Evolutionary conservation across 2,329 filamentous ascomycete species (phyloP).

Genomic region (Xylaria sp.): DNA sequence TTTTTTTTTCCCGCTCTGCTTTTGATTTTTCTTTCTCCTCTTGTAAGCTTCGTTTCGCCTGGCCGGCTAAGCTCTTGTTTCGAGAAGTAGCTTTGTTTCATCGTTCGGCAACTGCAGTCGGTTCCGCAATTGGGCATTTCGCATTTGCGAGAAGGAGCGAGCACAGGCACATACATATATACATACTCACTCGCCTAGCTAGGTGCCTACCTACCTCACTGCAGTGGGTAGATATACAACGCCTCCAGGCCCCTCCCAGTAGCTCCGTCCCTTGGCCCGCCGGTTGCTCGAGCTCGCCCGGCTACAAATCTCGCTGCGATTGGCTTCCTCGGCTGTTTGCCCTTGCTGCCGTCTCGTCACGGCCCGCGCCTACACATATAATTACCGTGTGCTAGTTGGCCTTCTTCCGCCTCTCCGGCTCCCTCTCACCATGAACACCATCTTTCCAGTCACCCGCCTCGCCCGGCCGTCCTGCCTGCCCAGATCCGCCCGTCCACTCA

Average conservation of each 20-base stretch:
- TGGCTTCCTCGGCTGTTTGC: slow-evolving; percentile 38
- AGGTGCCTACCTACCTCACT: too few species aligned
- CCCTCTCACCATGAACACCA: slow-evolving; percentile 45
- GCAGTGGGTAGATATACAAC: too few species aligned
- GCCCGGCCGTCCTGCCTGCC: slow-evolving; percentile 46
- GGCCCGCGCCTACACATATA: slow-evolving; percentile 22
- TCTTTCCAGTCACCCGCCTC: slow-evolving; percentile 45
- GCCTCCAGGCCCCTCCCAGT: slow-evolving; percentile 3
- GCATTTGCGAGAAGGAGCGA: background rate
- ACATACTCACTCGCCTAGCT: background rate
- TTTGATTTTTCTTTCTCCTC: background rate
- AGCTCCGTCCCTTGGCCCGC: slow-evolving; percentile 26
- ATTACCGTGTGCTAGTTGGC: slow-evolving; percentile 13
- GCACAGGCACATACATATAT: background rate
- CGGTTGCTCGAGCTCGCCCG: slow-evolving; percentile 28
- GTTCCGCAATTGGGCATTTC: slow-evolving; percentile 2
- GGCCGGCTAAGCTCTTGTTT: background rate
- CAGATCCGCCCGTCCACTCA: slow-evolving; percentile 46
- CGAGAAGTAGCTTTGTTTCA: background rate
- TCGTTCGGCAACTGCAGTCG: slow-evolving; percentile 17
- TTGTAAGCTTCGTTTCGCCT: slow-evolving; percentile 2
- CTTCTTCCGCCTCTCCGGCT: slow-evolving; percentile 10
- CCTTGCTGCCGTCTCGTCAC: slow-evolving; percentile 14
- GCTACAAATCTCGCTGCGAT: slow-evolving; percentile 29
- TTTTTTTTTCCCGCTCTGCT: background rate